These are phyloP conservation scores for Chaetomium olivaceum DNA, from an alignment of 2,329 filamentous ascomycete genomes.

Conservation along the genomic window DNA sequence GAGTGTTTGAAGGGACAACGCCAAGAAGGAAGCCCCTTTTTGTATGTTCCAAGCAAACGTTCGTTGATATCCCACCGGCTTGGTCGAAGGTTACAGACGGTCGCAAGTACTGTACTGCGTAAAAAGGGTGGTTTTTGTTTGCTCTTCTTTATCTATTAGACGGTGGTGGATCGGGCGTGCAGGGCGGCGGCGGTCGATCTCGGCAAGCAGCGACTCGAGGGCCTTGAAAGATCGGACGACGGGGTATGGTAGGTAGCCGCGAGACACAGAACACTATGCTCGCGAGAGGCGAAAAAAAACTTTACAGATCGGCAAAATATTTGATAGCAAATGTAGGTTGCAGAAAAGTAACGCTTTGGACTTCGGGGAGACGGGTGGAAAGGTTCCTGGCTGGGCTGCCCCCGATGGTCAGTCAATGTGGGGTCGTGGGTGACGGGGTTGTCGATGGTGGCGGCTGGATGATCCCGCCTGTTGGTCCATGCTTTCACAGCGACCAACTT, in stretches of 20 bases:
- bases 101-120: background rate
- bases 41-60: background rate
- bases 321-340: background rate
- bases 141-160: background rate
- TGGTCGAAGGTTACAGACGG: background rate
- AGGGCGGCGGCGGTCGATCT: background rate
- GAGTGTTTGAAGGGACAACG: conserved; percentile 13
- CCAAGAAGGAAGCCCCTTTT: conserved; percentile 8
- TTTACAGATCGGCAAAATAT: background rate
- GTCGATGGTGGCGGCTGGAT: conserved; percentile 17
- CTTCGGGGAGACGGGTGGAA: conserved; percentile 18
- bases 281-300: background rate
- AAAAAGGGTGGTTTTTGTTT: background rate
- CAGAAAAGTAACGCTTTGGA: conserved; percentile 1
- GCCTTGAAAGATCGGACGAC: background rate
- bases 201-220: conserved; percentile 3
- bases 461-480: conserved; percentile 20
- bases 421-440: conserved; percentile 19
- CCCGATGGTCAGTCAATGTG: conserved; percentile 32
- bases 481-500: conserved; percentile 3
- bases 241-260: background rate
- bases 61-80: background rate
- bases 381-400: conserved; percentile 22
- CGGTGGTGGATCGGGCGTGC: background rate
- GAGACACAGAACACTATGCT: no score